Evolutionary conservation across 1,139 yeast genomes (phyloP), one percentile per base, ranked within the genome.

Genomic region (Barnettozyma hawaiiensis): DNA sequence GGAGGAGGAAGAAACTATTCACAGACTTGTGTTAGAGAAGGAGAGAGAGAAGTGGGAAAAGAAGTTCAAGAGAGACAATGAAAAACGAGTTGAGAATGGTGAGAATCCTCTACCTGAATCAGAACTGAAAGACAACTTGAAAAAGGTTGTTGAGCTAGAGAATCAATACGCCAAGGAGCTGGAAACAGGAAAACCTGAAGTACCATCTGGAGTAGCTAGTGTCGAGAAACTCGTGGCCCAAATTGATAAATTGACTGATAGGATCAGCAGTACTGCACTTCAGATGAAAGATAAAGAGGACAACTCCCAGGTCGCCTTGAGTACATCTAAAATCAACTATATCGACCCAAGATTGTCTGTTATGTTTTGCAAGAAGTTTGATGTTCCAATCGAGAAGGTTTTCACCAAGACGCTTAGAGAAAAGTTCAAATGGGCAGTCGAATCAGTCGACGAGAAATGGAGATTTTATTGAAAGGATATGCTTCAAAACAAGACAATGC

Each of bases 391-490:
- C 47, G 97, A 90, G 63, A 89, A 86, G 64, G 72, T 92, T 42
- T 89, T 92, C 55, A 84, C 97, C 20, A 89, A 87, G 65, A 85
- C 97, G 0, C 70, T 90, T 51, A 71, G 97, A 50, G 97, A 90
- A 37, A 90, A 90, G 68, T 90, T 90, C 65, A 81, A 78, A 42
- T 90, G 98, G 98, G 97, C 98, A 21, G 83, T 90, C 44, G 95
- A 90, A 61, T 81, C 92, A 40, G 90, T 81, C 5, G 97, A 85
- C 60, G 87, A 78, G 52, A 69, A 86, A 57, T 90, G 98, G 98
- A 72, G 78, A 53, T 89, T 89, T 58, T 87, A 41, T n/a, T 42
- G 23, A 18, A 10, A 26, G 29, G 7, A n/a, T 6, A 14, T 11
- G 11, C 7, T 23, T 26, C 10, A 9, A 26, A 32, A 32, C 12